Evolutionary conservation across 2,329 filamentous ascomycete genomes (phyloP).

Genomic region (Fusarium nodosum): DNA sequence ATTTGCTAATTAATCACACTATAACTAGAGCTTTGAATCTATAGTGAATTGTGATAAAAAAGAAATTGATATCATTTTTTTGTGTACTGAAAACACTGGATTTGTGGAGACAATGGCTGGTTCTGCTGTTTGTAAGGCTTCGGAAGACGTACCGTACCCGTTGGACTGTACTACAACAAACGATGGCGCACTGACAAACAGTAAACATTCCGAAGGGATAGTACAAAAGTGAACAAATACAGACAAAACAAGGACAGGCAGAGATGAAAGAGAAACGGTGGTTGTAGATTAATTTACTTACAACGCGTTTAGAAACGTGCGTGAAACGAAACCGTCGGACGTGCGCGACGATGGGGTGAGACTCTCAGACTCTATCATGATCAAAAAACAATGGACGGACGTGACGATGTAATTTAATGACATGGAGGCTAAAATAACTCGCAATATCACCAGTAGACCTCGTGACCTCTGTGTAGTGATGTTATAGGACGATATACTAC

Average conservation of each 20-base stretch:
- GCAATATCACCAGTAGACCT: constrained; percentile 8
- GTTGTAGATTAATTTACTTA: constrained; percentile 11
- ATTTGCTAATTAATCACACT: neutral
- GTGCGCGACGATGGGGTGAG: constrained; percentile 22
- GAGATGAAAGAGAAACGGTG: neutral
- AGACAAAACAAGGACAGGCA: neutral
- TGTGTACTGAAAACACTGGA: neutral
- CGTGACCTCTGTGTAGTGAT: neutral
- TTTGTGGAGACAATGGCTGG: neutral
- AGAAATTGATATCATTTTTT: neutral
- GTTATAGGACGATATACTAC: neutral
- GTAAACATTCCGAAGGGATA: constrained; percentile 1
- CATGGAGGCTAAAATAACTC: neutral
- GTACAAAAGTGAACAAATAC: neutral
- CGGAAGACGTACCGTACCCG: constrained; percentile 24
- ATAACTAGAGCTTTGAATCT: constrained; percentile 4
- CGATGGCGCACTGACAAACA: constrained; percentile 24
- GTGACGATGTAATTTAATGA: constrained; percentile 14
- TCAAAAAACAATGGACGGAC: neutral
- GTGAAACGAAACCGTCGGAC: constrained; percentile 33
- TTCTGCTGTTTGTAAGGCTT: constrained; percentile 26
- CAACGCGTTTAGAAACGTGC: constrained; percentile 25
- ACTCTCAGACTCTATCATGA: constrained; percentile 15
- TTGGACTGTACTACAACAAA: constrained; percentile 12
- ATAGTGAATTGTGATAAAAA: constrained; percentile 1